These are phyloP conservation scores for Calonectria pauciramosa DNA, from an alignment of 2,329 filamentous ascomycete genomes.

Conservation along the genomic window DNA sequence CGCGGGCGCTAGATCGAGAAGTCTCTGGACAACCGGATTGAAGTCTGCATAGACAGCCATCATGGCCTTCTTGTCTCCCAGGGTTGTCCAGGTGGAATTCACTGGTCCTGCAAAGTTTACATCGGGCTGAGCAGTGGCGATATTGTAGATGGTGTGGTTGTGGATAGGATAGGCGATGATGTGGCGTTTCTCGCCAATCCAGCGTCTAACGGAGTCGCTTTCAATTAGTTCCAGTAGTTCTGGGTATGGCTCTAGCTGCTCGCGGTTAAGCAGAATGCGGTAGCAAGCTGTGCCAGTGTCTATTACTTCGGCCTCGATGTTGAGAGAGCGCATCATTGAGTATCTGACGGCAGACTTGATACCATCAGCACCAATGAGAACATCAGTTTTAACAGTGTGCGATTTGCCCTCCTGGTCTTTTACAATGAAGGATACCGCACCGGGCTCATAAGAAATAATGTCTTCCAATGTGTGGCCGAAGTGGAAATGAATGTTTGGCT, in stretches of 20 bases:
- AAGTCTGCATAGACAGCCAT: constrained; percentile 28
- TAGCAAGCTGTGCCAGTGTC: not conserved
- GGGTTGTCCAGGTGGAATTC: constrained; percentile 31
- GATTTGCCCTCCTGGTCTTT: not conserved
- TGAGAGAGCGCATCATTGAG: constrained; percentile 19
- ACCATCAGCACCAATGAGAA: constrained; percentile 30
- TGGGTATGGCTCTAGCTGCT: not conserved
- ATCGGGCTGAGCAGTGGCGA: constrained; percentile 22
- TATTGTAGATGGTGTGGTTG: constrained; percentile 30
- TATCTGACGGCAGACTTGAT: constrained; percentile 31
- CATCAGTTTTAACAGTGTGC: constrained; percentile 13
- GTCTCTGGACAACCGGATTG: not conserved
- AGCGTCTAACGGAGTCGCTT: not conserved
- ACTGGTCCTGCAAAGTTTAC: constrained; percentile 25
- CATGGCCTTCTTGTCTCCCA: constrained; percentile 29
- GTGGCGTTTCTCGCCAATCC: constrained; percentile 30
- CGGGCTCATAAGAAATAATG: not conserved
- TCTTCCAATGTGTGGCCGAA: constrained; percentile 23
- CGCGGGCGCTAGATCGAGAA: constrained; percentile 14
- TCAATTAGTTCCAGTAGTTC: constrained; percentile 27
- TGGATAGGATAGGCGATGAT: constrained; percentile 32
- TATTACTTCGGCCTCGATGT: not conserved
- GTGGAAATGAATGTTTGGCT: constrained; percentile 28
- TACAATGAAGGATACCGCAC: not conserved
- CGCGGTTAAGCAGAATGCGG: not conserved